These are phyloP conservation scores for Nephelium lappaceum DNA, from an alignment of 345 rosid genomes.

Conservation along the genomic window DNA sequence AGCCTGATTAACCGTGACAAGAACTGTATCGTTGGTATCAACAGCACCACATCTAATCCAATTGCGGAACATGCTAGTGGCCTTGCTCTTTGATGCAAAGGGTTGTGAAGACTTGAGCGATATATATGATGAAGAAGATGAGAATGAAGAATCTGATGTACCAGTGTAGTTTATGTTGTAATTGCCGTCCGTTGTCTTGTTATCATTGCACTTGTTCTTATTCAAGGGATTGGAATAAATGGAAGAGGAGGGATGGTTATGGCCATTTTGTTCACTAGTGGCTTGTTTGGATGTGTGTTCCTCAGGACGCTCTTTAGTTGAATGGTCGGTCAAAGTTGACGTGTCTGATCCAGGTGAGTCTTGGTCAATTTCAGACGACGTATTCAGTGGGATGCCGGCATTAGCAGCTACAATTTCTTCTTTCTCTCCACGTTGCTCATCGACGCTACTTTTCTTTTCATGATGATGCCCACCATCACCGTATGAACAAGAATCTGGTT, in stretches of 20 bases:
- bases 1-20: slow-evolving; percentile 35
- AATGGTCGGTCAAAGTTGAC: slow-evolving; percentile 47
- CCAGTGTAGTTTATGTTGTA: background rate
- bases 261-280: slow-evolving; percentile 4
- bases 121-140: slow-evolving; percentile 26
- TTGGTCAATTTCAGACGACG: slow-evolving; percentile 22
- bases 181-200: slow-evolving; percentile 20
- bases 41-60: slow-evolving; percentile 54
- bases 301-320: slow-evolving; percentile 22
- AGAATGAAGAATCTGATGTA: slow-evolving; percentile 26
- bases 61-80: slow-evolving; percentile 38
- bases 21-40: slow-evolving; percentile 50
- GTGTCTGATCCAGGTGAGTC: slow-evolving; percentile 47
- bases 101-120: slow-evolving; percentile 21
- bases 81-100: slow-evolving; percentile 35
- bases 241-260: background rate
- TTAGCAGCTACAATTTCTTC: slow-evolving; percentile 6
- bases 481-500: slow-evolving; percentile 28
- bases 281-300: slow-evolving; percentile 21
- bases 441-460: slow-evolving; percentile 27
- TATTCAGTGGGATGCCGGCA: slow-evolving; percentile 5
- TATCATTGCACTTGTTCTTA: background rate
- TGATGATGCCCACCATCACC: background rate
- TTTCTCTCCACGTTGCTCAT: background rate
- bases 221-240: slow-evolving; percentile 8